These are phyloP conservation scores for Globisporangium irregulare DNA, from an alignment of 352 stramenopile species.

Conservation along the genomic window DNA sequence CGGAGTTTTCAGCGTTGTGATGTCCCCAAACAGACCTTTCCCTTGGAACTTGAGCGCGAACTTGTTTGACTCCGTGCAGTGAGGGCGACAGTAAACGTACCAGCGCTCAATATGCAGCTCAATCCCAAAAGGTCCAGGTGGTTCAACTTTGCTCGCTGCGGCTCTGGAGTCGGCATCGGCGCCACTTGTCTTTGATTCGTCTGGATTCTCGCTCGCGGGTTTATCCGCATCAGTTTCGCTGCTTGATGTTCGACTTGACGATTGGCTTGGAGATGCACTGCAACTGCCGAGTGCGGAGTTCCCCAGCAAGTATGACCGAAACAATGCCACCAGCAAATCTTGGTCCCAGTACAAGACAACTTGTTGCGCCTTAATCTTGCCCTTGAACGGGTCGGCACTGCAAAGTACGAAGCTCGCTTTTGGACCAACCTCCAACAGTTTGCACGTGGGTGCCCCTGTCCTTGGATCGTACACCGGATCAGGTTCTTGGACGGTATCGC, in stretches of 20 bases:
- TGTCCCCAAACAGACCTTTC: conserved; percentile 28
- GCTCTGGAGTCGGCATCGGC: background rate
- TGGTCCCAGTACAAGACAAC: conserved; percentile 71
- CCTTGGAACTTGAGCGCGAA: conserved; percentile 48
- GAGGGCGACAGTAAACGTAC: conserved; percentile 59
- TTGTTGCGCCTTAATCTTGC: conserved; percentile 46
- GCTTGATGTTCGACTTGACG: conserved; percentile 32
- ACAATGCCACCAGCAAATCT: conserved; percentile 54
- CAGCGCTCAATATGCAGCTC: conserved; percentile 46
- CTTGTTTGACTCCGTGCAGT: conserved; percentile 28
- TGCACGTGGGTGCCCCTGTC: conserved; percentile 39
- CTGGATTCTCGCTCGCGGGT: background rate
- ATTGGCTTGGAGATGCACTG: conserved; percentile 22
- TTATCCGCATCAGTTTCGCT: background rate
- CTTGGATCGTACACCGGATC: conserved; percentile 42
- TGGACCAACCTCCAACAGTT: conserved; percentile 54
- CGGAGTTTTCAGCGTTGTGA: conserved; percentile 37
- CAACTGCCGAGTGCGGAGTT: conserved; percentile 24
- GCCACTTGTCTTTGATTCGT: background rate
- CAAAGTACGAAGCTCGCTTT: conserved; percentile 55
- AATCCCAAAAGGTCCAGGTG: conserved; percentile 26
- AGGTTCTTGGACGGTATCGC: conserved; percentile 14
- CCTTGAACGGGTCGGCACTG: conserved; percentile 49
- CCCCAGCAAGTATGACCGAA: conserved; percentile 49
- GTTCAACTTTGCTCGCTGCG: conserved; percentile 1